Evolutionary conservation across 805 yeast species (phyloP), one percentile per base, ranked within the genome.

Genomic region (Schizosaccharomyces cryophilus): DNA sequence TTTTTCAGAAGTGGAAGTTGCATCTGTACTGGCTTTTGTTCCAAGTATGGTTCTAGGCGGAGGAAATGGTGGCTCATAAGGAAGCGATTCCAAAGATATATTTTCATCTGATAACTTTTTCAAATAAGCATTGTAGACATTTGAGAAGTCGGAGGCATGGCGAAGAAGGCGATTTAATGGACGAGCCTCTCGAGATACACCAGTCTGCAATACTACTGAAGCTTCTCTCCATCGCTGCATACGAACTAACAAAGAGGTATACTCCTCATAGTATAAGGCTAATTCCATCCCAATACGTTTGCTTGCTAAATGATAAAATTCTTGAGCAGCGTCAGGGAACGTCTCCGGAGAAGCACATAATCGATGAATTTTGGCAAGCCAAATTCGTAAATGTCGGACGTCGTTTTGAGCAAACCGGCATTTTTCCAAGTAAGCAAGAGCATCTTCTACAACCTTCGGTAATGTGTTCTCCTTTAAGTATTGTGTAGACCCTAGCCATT

Each of bases 191-290:
- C 71, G 68, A 42, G 74, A 73, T 1, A 88, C 66, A 0, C 94
- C 95, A 62, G 75, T 70, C 60, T 73, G 73, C 65, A 76, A 83
- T 0, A 86, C 79, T 61, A 77, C 78, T 1, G 73, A 72, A 0
- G 95, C 94, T 62, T 81, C 83, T 2, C 66, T 65, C 29, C 63
- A 55, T 62, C 78, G 76, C 24, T 77, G 76, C 19, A 70, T 71
- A 0, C 73, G 56, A 67, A 85, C 94, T 62, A 84, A 69, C 62
- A 72, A 79, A 40, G 76, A 74, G 0, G 95, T 86, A 72, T 85
- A 87, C 63, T 80, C 84, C 67, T 87, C 95, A 67, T 88, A 90
- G 68, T 78, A 88, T 21, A 80, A 66, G 0, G 95, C 80, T 60
- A 87, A 72, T 48, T 74, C 74, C 42, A 67, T 68, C 0, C 95